These are phyloP conservation scores for Trichoderma sp. DNA, from an alignment of 2,329 filamentous ascomycete species.

Conservation along the genomic window DNA sequence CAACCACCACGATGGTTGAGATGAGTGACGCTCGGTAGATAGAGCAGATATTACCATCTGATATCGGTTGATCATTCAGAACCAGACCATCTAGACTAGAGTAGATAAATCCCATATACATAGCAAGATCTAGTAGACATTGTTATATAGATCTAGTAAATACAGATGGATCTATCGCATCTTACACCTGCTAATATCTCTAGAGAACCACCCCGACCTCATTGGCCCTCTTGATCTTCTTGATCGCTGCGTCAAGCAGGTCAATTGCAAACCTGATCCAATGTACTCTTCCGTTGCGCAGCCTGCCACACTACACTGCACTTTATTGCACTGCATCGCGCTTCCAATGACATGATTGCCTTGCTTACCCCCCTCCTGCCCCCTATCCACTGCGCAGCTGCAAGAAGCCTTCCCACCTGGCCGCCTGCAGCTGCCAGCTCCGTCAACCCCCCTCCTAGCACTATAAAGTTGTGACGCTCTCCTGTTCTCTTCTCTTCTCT, in stretches of 20 bases:
- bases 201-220: not conserved
- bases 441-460: not conserved
- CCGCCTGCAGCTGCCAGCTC: not conserved
- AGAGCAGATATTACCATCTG: too few species aligned
- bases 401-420: slow-evolving; percentile 4
- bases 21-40: not conserved
- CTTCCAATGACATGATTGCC: not conserved
- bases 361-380: not conserved
- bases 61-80: too few species aligned
- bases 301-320: not conserved
- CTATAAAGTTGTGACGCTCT: not conserved
- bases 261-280: not conserved
- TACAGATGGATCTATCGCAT: not conserved
- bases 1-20: not conserved
- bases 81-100: too few species aligned
- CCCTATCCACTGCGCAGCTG: not conserved
- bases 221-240: too few species aligned
- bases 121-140: too few species aligned
- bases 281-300: not conserved
- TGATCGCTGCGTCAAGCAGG: not conserved
- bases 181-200: not conserved
- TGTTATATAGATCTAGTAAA: not conserved
- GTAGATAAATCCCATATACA: too few species aligned
- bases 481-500: not conserved
- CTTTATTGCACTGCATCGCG: too few species aligned